Percentiles rank a stretch among this genome's conserved stretches.
Conservation (phyloP, 2,329 filamentous ascomycete genomes). For the Cephalotrichum gorgonifer region DNA sequence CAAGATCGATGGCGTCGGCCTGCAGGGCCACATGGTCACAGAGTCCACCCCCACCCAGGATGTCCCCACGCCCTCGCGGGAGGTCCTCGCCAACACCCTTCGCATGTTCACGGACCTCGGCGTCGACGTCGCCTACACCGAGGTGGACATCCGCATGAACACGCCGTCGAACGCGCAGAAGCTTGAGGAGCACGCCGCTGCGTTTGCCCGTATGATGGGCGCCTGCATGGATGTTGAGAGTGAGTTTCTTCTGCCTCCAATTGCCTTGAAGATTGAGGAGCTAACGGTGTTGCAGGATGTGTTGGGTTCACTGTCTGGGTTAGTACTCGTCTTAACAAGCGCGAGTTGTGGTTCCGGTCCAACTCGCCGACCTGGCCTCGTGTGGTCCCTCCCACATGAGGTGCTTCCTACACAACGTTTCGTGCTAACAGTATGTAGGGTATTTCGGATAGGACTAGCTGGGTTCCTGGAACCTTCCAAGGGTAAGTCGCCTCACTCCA, state of each 20-base stretch:
- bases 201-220: constrained; percentile 21
- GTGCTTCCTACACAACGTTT: background rate
- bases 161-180: constrained; percentile 26
- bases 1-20: constrained; percentile 39
- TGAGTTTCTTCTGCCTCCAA: background rate
- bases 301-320: constrained; percentile 19
- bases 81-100: constrained; percentile 21
- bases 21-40: constrained; percentile 36
- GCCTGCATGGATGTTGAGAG: constrained; percentile 15
- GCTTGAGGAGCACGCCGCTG: constrained; percentile 27
- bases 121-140: constrained; percentile 40
- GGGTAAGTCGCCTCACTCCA: constrained; percentile 12
- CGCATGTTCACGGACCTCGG: constrained; percentile 27
- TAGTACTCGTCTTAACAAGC: background rate
- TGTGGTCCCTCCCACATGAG: too few species aligned
- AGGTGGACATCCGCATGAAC: constrained; percentile 37
- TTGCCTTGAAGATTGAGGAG: background rate
- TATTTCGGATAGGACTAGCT: constrained; percentile 14
- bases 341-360: too few species aligned
- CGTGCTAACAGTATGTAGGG: constrained; percentile 10
- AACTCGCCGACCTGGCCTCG: too few species aligned
- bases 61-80: constrained; percentile 20
- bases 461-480: constrained; percentile 13
- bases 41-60: constrained; percentile 24
- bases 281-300: constrained; percentile 8